Evolutionary conservation across 345 rosid genomes (phyloP).

Genomic region (Ailanthus altissimus): DNA sequence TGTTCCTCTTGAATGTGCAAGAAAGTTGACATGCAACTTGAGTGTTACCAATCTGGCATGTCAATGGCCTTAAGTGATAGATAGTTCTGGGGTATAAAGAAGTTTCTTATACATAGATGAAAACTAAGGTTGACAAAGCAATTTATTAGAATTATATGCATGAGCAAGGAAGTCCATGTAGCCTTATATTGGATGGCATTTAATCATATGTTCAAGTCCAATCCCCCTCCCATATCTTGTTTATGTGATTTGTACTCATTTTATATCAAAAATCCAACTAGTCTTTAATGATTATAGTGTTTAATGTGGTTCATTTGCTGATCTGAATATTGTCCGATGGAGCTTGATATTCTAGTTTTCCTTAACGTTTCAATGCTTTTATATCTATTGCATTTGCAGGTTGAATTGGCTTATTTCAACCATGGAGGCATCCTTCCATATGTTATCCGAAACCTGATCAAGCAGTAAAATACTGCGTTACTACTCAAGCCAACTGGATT

Average conservation of each 20-base stretch:
- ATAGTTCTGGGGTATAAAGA: background rate
- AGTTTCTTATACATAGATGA: too few relatives aligned
- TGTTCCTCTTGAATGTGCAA: background rate
- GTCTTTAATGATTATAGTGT: too few relatives aligned
- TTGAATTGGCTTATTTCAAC: constrained; percentile 88
- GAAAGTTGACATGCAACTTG: background rate
- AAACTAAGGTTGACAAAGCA: too few relatives aligned
- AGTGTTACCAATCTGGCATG: background rate
- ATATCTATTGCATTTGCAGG: constrained; percentile 45
- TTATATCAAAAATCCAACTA: too few relatives aligned
- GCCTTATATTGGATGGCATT: too few relatives aligned
- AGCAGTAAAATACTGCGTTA: constrained; percentile 35
- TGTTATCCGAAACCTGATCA: constrained; percentile 79
- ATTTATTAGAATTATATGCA: too few relatives aligned
- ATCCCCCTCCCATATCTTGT: too few relatives aligned
- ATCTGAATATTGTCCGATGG: too few relatives aligned
- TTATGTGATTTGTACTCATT: too few relatives aligned
- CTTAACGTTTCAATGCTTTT: background rate
- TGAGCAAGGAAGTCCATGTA: too few relatives aligned
- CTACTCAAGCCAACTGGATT: background rate
- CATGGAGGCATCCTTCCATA: constrained; percentile 98
- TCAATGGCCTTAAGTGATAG: background rate
- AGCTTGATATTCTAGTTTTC: background rate
- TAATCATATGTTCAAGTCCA: too few relatives aligned
- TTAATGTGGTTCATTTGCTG: too few relatives aligned